phyloP scores from a whole-genome alignment of 371 early-diverging fungal genomes.

The Rhizopus microsporus region DNA sequence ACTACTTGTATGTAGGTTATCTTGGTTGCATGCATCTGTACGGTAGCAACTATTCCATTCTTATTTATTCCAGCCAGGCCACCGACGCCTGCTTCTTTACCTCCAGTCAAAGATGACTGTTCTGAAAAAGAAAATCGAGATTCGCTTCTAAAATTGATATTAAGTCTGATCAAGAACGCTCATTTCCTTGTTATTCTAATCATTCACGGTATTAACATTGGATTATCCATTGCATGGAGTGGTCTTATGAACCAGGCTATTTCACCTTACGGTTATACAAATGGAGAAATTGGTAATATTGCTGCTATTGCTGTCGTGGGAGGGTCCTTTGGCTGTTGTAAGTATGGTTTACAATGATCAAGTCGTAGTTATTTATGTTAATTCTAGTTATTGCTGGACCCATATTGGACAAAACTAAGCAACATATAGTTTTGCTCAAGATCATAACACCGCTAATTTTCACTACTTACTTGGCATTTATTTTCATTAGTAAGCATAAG shows the following conservation, averaged over 20 bases:
- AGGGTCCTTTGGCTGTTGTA: conserved; percentile 55
- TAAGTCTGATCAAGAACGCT: conserved; percentile 47
- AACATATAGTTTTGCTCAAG: conserved; percentile 49
- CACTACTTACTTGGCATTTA: conserved; percentile 49
- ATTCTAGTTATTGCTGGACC: conserved; percentile 47
- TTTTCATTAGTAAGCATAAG: conserved; percentile 43
- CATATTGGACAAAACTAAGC: conserved; percentile 56
- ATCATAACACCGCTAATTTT: conserved; percentile 54
- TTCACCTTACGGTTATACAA: conserved; percentile 64
- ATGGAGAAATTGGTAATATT: conserved; percentile 60
- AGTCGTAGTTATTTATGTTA: neutral
- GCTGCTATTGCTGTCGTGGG: conserved; percentile 59
- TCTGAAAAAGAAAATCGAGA: neutral
- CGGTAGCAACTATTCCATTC: conserved; percentile 48
- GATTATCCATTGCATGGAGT: conserved; percentile 65
- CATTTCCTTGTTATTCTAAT: conserved; percentile 58
- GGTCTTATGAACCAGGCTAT: conserved; percentile 63
- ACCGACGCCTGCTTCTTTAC: conserved; percentile 46
- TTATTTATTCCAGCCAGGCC: conserved; percentile 51
- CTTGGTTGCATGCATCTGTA: conserved; percentile 49
- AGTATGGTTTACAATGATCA: conserved; percentile 1
- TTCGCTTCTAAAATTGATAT: conserved; percentile 49
- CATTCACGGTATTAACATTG: conserved; percentile 61
- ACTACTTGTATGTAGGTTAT: conserved; percentile 35
- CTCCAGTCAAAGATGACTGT: neutral